phyloP scores from a whole-genome alignment of 108 stramenopile species.

The Seminavis robusta region DNA sequence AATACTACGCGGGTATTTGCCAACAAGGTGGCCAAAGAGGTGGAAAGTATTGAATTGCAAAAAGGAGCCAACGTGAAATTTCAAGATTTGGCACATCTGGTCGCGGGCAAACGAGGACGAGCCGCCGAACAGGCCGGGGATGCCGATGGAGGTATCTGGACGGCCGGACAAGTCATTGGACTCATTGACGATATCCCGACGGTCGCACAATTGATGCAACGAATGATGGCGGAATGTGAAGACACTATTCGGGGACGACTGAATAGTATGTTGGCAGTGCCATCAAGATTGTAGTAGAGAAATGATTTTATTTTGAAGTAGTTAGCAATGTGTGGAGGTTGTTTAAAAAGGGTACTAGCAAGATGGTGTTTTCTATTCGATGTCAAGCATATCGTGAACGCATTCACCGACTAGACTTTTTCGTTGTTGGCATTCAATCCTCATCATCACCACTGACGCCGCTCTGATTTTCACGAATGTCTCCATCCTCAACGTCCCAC shows the following conservation, averaged over 20 bases:
- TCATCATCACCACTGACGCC: too few species aligned
- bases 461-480: too few species aligned
- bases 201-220: constrained; percentile 25
- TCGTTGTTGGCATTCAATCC: too few species aligned
- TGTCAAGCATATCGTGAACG: too few species aligned
- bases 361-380: too few species aligned
- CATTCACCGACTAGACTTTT: too few species aligned
- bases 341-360: too few species aligned
- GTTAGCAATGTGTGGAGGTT: too few species aligned
- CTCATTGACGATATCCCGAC: constrained; percentile 35
- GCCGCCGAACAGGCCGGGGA: constrained; percentile 28
- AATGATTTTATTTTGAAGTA: too few species aligned
- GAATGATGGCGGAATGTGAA: constrained; percentile 32
- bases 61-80: constrained; percentile 31
- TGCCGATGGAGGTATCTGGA: constrained; percentile 36
- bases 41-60: constrained; percentile 25
- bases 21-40: constrained; percentile 25
- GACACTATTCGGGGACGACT: constrained; percentile 12
- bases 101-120: constrained; percentile 23
- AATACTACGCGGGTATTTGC: constrained; percentile 44
- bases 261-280: too few species aligned
- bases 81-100: constrained; percentile 19
- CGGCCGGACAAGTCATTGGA: constrained; percentile 28
- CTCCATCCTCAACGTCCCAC: too few species aligned
- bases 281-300: too few species aligned